Base-by-base conservation (phyloP, 225 moss, liverwort and hornwort genomes). In the Pseudoscleropodium purum region DNA sequence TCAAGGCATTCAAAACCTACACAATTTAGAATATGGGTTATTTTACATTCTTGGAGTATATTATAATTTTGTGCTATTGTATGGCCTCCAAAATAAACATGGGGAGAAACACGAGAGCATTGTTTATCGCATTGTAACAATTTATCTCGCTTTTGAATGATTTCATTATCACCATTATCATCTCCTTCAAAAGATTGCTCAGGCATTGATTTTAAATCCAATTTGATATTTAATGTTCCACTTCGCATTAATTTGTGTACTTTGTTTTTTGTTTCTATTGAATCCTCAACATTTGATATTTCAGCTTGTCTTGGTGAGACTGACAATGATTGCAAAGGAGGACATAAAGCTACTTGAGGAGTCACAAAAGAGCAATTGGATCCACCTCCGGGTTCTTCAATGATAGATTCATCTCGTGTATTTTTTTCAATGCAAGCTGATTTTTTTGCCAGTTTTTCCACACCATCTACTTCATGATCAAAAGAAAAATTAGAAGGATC, bases 61-160 rank as follows among this genome's bases (percentile, higher is more conserved):
- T 98, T 93, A 87, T 92, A 96, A 84, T 97, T 95, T 90, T 96
- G 95, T 18, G 98, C 98, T 41, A 98, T 84, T 4, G 82, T 79
- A 19, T 93, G 96, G 74, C 98, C 93, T 88, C 98, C 98, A 86
- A 97, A 97, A 93, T 96, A 98, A 49, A 97, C n/a, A 88, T 98
- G 96, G 25, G 89, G 2, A 59, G 93, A 94, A 85, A 96, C 89
- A 1, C 84, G 90, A 5, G 98, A 98, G 45, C 98, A 98, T 90
- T 97, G 88, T 79, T 96, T 96, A 63, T 98, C 98, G 75, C 97
- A 98, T 74, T 95, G 90, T 33, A 93, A 91, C 87, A 98, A 89
- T 66, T 96, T 96, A 47, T 97, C 93, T 81, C 89, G 90, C 64
- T 94, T 97, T 63, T 95, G 95, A 10, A 96, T 94, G 39, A 95